These are phyloP conservation scores for Colletotrichum australisinense DNA, from an alignment of 2,329 filamentous ascomycete species.

Conservation along the genomic window DNA sequence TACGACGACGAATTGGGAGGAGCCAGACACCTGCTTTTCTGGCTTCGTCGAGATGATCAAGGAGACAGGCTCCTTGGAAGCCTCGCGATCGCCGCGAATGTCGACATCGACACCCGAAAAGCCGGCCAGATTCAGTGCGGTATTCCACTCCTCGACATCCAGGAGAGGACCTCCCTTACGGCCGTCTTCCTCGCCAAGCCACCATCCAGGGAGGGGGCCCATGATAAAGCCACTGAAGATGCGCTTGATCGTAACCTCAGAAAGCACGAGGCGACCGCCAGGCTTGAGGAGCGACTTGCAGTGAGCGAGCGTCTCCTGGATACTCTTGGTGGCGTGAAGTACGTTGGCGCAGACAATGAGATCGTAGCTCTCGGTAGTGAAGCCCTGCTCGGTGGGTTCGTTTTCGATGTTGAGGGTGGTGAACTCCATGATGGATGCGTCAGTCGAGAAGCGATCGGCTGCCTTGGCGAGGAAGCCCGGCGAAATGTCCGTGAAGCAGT, in stretches of 20 bases:
- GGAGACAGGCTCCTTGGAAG: constrained; percentile 28
- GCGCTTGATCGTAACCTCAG: constrained; percentile 40
- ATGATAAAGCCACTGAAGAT: constrained; percentile 42
- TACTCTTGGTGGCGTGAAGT: constrained; percentile 44
- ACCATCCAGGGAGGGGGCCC: constrained; percentile 51
- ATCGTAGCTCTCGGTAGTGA: constrained; percentile 46
- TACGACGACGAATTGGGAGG: constrained; percentile 13
- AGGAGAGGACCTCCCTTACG: constrained; percentile 24
- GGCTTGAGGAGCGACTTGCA: constrained; percentile 41
- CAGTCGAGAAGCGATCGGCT: constrained; percentile 42
- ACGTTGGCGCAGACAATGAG: constrained; percentile 48
- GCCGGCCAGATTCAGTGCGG: constrained; percentile 22
- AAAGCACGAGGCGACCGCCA: constrained; percentile 42
- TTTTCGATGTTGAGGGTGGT: constrained; percentile 46
- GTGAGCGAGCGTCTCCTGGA: constrained; percentile 40
- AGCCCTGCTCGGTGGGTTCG: constrained; percentile 47
- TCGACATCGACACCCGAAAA: constrained; percentile 35
- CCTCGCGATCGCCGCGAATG: constrained; percentile 26
- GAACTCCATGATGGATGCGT: constrained; percentile 38
- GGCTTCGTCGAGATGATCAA: constrained; percentile 28
- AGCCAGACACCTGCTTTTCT: not conserved
- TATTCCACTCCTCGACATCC: constrained; percentile 27
- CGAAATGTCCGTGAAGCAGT: constrained; percentile 59
- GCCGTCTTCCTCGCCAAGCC: constrained; percentile 44
- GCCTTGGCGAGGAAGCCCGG: constrained; percentile 54